A percentile compares a stretch with the other conserved stretches of the same genome.
Evolutionary conservation across 192 early-diverging fungal genomes (phyloP).

Genomic region (Podila clonocystis): DNA sequence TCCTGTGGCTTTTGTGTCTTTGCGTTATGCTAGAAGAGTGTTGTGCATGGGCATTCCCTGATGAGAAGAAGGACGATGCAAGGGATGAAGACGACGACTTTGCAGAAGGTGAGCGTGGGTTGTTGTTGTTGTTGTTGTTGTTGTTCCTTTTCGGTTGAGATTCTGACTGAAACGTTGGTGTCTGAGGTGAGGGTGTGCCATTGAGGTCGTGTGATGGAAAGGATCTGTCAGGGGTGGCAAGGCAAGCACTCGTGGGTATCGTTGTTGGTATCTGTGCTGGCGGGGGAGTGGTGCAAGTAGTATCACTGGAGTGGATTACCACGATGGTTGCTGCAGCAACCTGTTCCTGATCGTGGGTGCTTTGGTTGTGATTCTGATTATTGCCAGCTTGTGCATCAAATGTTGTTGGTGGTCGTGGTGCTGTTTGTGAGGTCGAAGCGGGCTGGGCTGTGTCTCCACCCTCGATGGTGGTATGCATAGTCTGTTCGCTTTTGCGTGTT

Average conservation of each 20-base stretch:
- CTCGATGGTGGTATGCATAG: too few relatives aligned
- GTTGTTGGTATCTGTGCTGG: background rate
- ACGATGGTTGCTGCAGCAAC: background rate
- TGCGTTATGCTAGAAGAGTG: background rate
- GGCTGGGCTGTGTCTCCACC: too few relatives aligned
- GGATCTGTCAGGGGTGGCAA: background rate
- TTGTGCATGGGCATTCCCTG: background rate
- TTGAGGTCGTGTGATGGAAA: background rate
- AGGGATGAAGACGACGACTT: slow-evolving; percentile 1
- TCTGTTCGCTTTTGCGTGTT: too few relatives aligned
- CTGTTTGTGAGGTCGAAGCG: too few relatives aligned
- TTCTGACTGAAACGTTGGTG: background rate
- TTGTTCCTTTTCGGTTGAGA: too few relatives aligned
- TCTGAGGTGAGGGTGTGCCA: background rate
- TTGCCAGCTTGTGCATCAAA: too few relatives aligned
- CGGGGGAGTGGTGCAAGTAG: background rate
- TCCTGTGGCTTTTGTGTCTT: background rate
- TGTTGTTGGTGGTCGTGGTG: too few relatives aligned
- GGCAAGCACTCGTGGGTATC: background rate
- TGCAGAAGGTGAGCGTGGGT: background rate
- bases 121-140: background rate
- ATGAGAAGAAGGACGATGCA: background rate
- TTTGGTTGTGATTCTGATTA: background rate
- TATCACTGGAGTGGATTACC: too few relatives aligned
- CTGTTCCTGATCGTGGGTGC: background rate